Evolutionary conservation across 805 yeast species (phyloP).

Genomic region (Candida methanosorbosa): DNA sequence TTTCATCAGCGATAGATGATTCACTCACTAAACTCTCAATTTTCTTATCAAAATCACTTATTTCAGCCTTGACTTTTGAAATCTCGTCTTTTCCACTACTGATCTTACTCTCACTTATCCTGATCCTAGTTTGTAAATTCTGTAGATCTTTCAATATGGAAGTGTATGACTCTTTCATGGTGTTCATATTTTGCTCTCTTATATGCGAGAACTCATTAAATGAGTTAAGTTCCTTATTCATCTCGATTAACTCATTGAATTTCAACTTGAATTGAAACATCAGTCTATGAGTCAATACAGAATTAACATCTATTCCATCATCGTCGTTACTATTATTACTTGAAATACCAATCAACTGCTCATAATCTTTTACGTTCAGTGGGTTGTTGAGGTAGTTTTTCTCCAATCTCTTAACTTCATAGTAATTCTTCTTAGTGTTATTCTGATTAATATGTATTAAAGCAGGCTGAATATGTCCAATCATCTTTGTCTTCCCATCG

Average conservation of each 20-base stretch:
- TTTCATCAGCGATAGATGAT: too few relatives aligned
- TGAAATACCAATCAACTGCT: constrained; percentile 26
- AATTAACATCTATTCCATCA: constrained; percentile 20
- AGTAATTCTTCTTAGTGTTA: constrained; percentile 29
- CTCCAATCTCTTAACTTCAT: constrained; percentile 52
- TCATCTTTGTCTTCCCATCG: constrained; percentile 19
- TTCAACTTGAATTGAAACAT: constrained; percentile 46
- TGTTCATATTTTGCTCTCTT: constrained; percentile 35
- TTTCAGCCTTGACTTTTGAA: constrained; percentile 17
- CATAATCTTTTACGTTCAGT: constrained; percentile 26
- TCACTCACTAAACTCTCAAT: constrained; percentile 11
- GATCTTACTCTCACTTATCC: constrained; percentile 26
- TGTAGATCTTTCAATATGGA: constrained; percentile 36
- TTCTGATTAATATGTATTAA: constrained; percentile 5
- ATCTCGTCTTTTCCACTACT: constrained; percentile 20
- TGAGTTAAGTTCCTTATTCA: constrained; percentile 37
- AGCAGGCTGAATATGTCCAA: constrained; percentile 21
- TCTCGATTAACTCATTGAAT: constrained; percentile 32
- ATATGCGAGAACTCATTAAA: constrained; percentile 30
- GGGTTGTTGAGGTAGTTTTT: constrained; percentile 69
- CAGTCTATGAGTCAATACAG: constrained; percentile 53
- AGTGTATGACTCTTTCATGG: constrained; percentile 33
- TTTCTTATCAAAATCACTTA: constrained; percentile 17
- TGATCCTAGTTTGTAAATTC: constrained; percentile 25
- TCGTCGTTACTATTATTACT: constrained; percentile 16